These are phyloP conservation scores for Pleodorina starrii DNA, from an alignment of 139 green algal genomes.

Conservation along the genomic window DNA sequence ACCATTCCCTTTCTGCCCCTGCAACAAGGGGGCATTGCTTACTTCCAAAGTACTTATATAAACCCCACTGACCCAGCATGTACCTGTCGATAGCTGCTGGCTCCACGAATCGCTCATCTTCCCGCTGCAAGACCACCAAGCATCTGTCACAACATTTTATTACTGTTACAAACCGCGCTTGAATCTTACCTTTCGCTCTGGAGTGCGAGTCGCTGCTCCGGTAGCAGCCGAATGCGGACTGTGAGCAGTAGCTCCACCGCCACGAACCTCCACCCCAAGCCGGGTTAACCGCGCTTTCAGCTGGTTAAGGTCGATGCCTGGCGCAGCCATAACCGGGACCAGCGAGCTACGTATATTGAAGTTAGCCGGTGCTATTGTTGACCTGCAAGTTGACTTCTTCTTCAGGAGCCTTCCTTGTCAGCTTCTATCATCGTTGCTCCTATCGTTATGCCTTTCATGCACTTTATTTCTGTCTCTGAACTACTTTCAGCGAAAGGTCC, in stretches of 20 bases:
- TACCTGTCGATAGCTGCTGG: constrained; percentile 32
- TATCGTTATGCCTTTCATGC: too few relatives aligned
- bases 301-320: constrained; percentile 8
- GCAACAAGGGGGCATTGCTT: not conserved
- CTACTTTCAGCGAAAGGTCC: too few relatives aligned
- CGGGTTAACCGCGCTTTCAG: constrained; percentile 21
- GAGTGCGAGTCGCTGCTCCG: not conserved
- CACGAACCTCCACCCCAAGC: constrained; percentile 26
- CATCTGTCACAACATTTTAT: too few relatives aligned
- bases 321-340: constrained; percentile 4
- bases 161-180: too few relatives aligned
- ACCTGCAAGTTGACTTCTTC: constrained; percentile 6
- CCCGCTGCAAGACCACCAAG: not conserved
- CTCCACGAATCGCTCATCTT: not conserved
- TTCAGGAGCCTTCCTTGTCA: too few relatives aligned
- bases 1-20: constrained; percentile 39
- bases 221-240: too few relatives aligned
- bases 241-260: not conserved
- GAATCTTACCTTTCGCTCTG: not conserved
- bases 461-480: too few relatives aligned
- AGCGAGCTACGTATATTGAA: not conserved
- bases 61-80: not conserved
- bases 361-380: not conserved
- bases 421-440: too few relatives aligned
- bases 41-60: too few relatives aligned